Evolutionary conservation across 768 basidiomycete species (phyloP), one percentile per base, ranked within the genome.

Genomic region (Leccinellum luteum): DNA sequence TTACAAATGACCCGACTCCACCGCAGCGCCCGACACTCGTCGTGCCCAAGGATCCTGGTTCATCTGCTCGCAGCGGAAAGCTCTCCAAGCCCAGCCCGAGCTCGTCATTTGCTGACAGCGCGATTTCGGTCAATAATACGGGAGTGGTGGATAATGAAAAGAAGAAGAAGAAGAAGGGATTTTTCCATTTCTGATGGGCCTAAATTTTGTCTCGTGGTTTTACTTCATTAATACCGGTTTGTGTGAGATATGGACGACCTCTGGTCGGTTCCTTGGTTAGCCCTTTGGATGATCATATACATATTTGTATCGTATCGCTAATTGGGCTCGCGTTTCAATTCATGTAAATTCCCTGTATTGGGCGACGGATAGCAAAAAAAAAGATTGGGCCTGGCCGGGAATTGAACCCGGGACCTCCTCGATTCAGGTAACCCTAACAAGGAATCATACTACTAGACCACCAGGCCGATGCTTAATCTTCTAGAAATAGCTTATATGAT

Each of bases 81-180:
- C 59, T 71, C 9, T 59, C 65, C 4, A 72, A 74, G 51, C 65
- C 76, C 4, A 75, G 79, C 38, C 79, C 79, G 30, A 76, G 76
- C n/a, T 81, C 82, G 23, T 78, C 85, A 3, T 79, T 63, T 51
- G 68, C 85, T 2, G 77, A 78, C 28, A 86, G 85, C 44, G 81
- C 75, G n/a, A 74, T 76, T 17, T 79, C 82, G 13, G 56, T 66
- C 32, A 69, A 76, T 15, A 73, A 74, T 34, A 77, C 80, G 3
- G 66, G 69, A 15, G 71, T 70, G 3, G 68, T 60, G 12, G 79
- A 79, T 60, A 79, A 81, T 59, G 80, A 84, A 64, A 84, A 89
- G 71, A 87, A 89, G 77, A 87, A 88, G 77, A 92, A 90, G 80
- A 90, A 85, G 73, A 83, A 81, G 56, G 81, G 85, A 14, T 76